A percentile compares a stretch with the other conserved stretches of the same genome.
Evolutionary conservation across 2,329 filamentous ascomycete species (phyloP).

Genomic region (Nothophoma quercina): DNA sequence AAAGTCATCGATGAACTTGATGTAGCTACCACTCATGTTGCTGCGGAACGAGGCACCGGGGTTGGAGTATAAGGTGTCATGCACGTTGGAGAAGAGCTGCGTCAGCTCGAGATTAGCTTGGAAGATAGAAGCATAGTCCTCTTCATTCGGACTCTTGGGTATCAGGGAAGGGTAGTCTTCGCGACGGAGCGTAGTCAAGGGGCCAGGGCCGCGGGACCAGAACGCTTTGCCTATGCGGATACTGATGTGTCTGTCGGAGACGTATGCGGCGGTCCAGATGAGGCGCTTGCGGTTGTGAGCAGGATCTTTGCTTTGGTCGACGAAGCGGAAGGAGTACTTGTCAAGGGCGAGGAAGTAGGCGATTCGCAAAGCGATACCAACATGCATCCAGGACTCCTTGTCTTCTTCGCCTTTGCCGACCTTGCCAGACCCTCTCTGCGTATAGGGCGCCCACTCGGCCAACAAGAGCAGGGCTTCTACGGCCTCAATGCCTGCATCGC

Average conservation of each 20-base stretch:
- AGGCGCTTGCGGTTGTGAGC: slow-evolving; percentile 69
- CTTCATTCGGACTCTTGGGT: slow-evolving; percentile 64
- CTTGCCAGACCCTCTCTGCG: slow-evolving; percentile 66
- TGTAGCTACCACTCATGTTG: slow-evolving; percentile 75
- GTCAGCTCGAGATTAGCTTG: slow-evolving; percentile 76
- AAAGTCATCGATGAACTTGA: slow-evolving; percentile 79
- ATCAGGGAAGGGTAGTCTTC: slow-evolving; percentile 73
- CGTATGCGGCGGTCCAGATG: slow-evolving; percentile 67
- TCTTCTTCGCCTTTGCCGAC: slow-evolving; percentile 78
- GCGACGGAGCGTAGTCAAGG: slow-evolving; percentile 68
- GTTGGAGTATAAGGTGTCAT: slow-evolving; percentile 76
- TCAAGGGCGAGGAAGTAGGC: slow-evolving; percentile 76
- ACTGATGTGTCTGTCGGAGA: slow-evolving; percentile 61
- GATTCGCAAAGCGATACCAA: slow-evolving; percentile 72
- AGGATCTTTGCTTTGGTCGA: slow-evolving; percentile 65
- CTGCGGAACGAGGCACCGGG: slow-evolving; percentile 73
- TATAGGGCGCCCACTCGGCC: slow-evolving; percentile 76
- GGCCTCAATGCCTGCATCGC: slow-evolving; percentile 72
- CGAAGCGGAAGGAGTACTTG: slow-evolving; percentile 70
- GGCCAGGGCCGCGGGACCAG: slow-evolving; percentile 75
- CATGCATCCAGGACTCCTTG: slow-evolving; percentile 79
- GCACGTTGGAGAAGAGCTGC: slow-evolving; percentile 75
- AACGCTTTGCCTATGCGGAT: slow-evolving; percentile 76
- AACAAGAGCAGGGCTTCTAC: slow-evolving; percentile 74
- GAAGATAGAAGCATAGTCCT: slow-evolving; percentile 73